Percentiles rank a stretch among this genome's conserved stretches.
These are phyloP conservation scores for Pythium phragmitis DNA, from an alignment of 352 stramenopile species.

Conservation along the genomic window DNA sequence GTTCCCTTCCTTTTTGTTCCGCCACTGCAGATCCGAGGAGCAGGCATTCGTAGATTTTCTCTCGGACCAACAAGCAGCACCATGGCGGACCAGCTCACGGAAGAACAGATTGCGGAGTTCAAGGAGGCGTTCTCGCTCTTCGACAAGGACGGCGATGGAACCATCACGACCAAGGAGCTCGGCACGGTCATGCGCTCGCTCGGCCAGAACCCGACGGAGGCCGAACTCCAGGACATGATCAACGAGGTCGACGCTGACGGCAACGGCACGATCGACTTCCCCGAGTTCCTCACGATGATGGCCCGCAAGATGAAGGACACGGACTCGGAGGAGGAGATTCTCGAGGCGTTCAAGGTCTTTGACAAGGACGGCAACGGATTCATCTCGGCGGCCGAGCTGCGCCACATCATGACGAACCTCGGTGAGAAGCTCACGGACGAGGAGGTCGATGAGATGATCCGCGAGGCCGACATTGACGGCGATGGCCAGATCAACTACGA, in stretches of 20 bases:
- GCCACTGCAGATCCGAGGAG: no score
- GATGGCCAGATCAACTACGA: conserved; percentile 99
- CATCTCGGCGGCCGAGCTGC: conserved; percentile 97
- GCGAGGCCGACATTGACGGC: conserved; percentile 98
- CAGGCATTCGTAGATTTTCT: conserved; percentile 66
- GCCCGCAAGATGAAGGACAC: conserved; percentile 99
- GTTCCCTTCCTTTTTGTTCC: not conserved
- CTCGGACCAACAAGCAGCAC: conserved; percentile 31
- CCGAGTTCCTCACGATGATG: conserved; percentile 99
- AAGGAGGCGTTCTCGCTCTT: conserved; percentile 99
- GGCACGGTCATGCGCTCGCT: conserved; percentile 98
- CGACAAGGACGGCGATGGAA: conserved; percentile 98
- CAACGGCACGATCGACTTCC: conserved; percentile 99
- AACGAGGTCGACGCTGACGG: conserved; percentile 99
- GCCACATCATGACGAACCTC: conserved; percentile 99
- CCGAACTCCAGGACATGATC: conserved; percentile 99
- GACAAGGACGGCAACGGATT: conserved; percentile 99
- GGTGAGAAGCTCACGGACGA: conserved; percentile 98
- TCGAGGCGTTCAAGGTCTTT: conserved; percentile 98
- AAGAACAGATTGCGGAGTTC: conserved; percentile 99
- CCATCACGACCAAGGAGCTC: conserved; percentile 99
- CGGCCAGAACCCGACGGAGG: conserved; percentile 97
- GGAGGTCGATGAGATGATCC: conserved; percentile 99
- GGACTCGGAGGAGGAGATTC: conserved; percentile 98
- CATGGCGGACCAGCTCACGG: conserved; percentile 90